Percentiles rank a stretch among this genome's conserved stretches.
Evolutionary conservation across 331 rosid species (phyloP).

Genomic region (Spiraea crenata): DNA sequence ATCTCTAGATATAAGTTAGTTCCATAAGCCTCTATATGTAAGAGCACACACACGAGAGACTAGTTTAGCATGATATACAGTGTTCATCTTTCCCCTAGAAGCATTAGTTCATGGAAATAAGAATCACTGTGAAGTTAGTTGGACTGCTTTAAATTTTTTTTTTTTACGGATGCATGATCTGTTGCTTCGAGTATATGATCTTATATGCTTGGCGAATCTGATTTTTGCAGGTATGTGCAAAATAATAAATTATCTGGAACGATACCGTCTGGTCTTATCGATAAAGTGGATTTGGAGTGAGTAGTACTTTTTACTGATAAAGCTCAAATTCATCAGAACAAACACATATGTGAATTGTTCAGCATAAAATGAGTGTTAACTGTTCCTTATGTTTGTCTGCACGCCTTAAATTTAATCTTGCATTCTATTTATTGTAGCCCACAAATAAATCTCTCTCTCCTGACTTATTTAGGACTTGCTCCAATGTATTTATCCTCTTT

Average conservation of each 20-base stretch:
- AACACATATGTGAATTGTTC: not conserved
- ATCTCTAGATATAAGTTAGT: not conserved
- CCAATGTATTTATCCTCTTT: slow-evolving; percentile 15
- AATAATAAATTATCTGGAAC: slow-evolving; percentile 79
- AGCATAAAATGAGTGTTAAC: not conserved
- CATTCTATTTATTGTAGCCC: not conserved
- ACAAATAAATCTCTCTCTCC: not conserved
- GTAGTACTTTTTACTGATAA: slow-evolving; percentile 32
- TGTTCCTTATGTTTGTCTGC: not conserved
- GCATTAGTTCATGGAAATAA: not conserved
- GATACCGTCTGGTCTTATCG: slow-evolving; percentile 61
- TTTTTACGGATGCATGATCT: slow-evolving; percentile 9
- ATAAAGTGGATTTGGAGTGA: slow-evolving; percentile 59
- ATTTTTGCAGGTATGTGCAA: slow-evolving; percentile 72
- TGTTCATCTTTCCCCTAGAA: no score
- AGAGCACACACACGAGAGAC: not conserved
- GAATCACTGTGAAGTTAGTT: not conserved
- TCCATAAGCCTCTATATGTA: no score
- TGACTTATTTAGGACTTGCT: not conserved
- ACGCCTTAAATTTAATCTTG: not conserved
- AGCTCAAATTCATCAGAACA: slow-evolving; percentile 5
- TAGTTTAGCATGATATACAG: not conserved
- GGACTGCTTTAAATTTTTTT: not conserved
- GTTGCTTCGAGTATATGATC: not conserved
- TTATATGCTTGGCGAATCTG: slow-evolving; percentile 21